A percentile compares a stretch with the other conserved stretches of the same genome.
phyloP scores from a whole-genome alignment of 257 asterid species.

The Jacaranda copaia region DNA sequence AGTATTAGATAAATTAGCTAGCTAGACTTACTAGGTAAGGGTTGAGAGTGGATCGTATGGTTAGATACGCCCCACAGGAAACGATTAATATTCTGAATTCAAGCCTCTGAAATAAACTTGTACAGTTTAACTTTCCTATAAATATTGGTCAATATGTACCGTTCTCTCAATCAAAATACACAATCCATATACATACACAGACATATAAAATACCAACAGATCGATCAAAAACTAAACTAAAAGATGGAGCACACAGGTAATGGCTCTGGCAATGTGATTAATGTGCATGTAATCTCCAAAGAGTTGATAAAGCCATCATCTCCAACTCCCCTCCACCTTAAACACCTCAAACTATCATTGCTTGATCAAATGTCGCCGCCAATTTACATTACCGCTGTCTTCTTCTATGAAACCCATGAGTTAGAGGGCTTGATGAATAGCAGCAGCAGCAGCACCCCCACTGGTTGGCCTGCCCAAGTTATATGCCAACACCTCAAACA shows the following conservation, averaged over 20 bases:
- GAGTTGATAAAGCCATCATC: conserved; percentile 28
- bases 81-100: not conserved
- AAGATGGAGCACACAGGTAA: no score
- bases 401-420: conserved; percentile 28
- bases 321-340: conserved; percentile 33
- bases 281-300: not conserved
- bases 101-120: no score
- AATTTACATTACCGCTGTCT: conserved; percentile 19
- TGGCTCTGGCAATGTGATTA: no score
- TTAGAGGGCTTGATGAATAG: not conserved
- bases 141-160: no score
- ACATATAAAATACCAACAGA: no score
- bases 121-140: no score
- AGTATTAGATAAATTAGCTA: not conserved
- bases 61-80: not conserved
- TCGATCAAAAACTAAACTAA: no score
- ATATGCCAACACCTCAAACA: conserved; percentile 35
- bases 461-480: not conserved
- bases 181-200: no score
- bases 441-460: not conserved
- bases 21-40: not conserved
- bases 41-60: not conserved
- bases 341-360: conserved; percentile 23
- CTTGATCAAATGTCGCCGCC: conserved; percentile 24
- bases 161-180: no score